These are phyloP conservation scores for Phoenix dactylifera DNA, from an alignment of 176 grass and related monocot species.

Conservation along the genomic window DNA sequence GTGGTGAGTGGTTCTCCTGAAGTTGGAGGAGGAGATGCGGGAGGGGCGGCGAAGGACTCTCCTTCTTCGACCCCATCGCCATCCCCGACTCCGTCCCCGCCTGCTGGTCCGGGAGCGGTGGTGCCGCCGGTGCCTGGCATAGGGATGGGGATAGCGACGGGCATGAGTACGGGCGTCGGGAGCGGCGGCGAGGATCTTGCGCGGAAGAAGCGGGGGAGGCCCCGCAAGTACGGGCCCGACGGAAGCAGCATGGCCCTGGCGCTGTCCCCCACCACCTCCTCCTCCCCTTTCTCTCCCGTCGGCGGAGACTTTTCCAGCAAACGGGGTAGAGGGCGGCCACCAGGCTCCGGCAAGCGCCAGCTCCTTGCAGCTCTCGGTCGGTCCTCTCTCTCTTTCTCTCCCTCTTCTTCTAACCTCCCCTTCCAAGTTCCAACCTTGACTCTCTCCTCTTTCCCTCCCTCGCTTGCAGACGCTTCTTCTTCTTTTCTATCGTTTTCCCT, in stretches of 20 bases:
- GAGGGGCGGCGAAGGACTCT: conserved; percentile 26
- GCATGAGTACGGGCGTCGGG: not conserved
- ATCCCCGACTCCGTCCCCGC: conserved; percentile 48
- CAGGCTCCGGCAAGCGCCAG: conserved; percentile 80
- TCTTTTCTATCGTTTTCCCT: conserved; percentile 16
- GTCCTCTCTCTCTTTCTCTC: conserved; percentile 2
- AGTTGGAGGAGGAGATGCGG: conserved; percentile 6
- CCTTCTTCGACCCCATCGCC: conserved; percentile 37
- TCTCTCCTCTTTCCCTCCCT: not conserved
- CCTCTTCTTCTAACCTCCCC: not conserved
- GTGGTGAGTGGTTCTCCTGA: conserved; percentile 21
- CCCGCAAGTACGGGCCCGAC: conserved; percentile 21
- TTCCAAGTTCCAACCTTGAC: not conserved
- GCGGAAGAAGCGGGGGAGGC: conserved; percentile 22
- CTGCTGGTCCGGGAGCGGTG: conserved; percentile 14
- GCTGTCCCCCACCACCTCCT: conserved; percentile 3
- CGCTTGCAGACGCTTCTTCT: conserved; percentile 3
- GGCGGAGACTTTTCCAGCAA: conserved; percentile 26
- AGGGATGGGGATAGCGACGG: conserved; percentile 8
- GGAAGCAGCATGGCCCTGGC: conserved; percentile 8
- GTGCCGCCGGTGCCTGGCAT: not conserved
- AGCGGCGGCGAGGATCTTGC: not conserved
- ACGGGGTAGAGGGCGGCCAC: conserved; percentile 60
- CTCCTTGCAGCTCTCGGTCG: conserved; percentile 73
- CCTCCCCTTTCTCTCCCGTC: not conserved